A percentile compares a stretch with the other conserved stretches of the same genome.
These are phyloP conservation scores for Trametes pubescens DNA, from an alignment of 1,284 basidiomycete genomes.

Conservation along the genomic window DNA sequence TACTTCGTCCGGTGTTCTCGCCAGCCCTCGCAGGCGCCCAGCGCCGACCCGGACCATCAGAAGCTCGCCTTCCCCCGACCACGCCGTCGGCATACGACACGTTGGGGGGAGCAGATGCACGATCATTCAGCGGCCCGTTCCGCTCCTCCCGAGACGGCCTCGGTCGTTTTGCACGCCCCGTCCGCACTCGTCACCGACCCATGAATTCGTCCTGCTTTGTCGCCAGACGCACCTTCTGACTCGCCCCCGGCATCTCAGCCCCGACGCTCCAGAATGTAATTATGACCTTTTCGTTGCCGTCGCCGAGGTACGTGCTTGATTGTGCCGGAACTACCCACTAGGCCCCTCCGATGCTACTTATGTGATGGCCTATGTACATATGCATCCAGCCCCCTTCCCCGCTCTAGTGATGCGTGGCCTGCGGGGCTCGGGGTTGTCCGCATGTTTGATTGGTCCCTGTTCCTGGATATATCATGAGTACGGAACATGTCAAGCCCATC, in stretches of 20 bases:
- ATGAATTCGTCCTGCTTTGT: conserved; percentile 9
- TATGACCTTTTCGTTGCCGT: conserved; percentile 9
- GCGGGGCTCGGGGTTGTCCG: conserved; percentile 29
- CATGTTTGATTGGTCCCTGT: conserved; percentile 24
- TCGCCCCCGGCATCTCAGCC: not conserved
- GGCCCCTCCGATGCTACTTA: conserved; percentile 3
- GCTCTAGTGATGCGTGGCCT: conserved; percentile 3
- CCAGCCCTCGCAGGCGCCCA: conserved; percentile 20
- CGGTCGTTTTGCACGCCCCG: conserved; percentile 12
- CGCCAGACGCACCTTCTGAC: conserved; percentile 10
- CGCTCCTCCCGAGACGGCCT: conserved; percentile 15
- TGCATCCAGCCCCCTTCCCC: conserved; percentile 10
- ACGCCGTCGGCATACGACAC: conserved; percentile 33
- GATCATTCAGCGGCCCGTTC: conserved; percentile 10
- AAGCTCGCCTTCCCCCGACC: conserved; percentile 28
- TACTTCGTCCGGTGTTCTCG: conserved; percentile 22
- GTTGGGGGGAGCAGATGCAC: conserved; percentile 22
- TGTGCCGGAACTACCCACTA: not conserved
- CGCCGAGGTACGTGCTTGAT: conserved; percentile 10
- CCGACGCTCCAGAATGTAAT: not conserved
- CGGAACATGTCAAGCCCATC: conserved; percentile 25
- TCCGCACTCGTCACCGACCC: not conserved
- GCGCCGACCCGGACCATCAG: conserved; percentile 27
- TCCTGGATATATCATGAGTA: conserved; percentile 27
- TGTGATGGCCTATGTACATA: conserved; percentile 32